Evolutionary conservation across 345 rosid genomes (phyloP), one percentile per base, ranked within the genome.

Genomic region (Populus alba): DNA sequence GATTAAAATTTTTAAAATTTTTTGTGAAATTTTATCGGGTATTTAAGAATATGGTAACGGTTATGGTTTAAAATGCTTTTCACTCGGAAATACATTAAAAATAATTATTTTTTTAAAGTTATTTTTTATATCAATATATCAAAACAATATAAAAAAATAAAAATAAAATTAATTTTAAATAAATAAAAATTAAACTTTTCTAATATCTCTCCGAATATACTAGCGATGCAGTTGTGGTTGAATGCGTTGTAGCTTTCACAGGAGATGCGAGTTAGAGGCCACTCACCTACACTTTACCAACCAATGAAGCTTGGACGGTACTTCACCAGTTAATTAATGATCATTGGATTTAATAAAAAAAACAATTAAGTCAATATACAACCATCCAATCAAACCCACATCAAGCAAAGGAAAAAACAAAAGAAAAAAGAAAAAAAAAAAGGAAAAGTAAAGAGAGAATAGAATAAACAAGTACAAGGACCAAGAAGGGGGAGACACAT

Each of bases 281-380:
- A 23, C 33, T 73, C 73, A 81, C 82, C 87, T 62, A 79, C 74
- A 75, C 81, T 37, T 81, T 20, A 81, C 89, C 89, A 81, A 85
- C 83, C 81, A 77, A 31, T 74, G 12, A 84, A 66, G 83, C 87
- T 87, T 68, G 72, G 73, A 78, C 49, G 79, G 41, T 70, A 78
- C 84, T 76, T 70, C 69, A 76, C 51, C 66, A 38, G 57, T 71
- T 69, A 73, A 75, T 69, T 37, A 65, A 35, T 17, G 29, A 33
- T 33, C 74, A 8, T 13, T 8, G 25, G 17, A 55, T 25, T 7
- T 49, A 22, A 35, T 3, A 67, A 51, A 29, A 20, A 22, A 57
- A 55, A 38, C 18, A n/a, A 12, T 23, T 25, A 6, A 23, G 18
- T 18, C 68, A 29, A 65, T 65, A 79, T 63, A 41, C 57, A 39